These are phyloP conservation scores for Rhodotorula sphaerocarpa DNA, from an alignment of 768 basidiomycete species.

Conservation along the genomic window DNA sequence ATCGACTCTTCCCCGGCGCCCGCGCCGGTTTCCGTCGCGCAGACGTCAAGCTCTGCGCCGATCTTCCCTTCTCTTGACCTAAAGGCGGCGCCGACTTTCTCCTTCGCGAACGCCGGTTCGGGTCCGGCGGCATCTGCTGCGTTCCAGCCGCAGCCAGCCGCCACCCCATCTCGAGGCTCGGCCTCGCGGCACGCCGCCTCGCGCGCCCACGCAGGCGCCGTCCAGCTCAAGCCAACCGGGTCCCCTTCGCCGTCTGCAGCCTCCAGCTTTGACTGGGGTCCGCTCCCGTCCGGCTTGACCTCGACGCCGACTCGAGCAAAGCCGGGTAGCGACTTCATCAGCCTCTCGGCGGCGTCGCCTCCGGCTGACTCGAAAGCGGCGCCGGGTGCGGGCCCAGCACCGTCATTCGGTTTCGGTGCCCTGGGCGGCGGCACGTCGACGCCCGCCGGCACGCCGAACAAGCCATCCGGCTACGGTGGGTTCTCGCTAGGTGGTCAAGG, in stretches of 20 bases:
- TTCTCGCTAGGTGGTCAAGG: background rate
- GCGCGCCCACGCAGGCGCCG: constrained; percentile 17
- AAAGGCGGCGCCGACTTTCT: background rate
- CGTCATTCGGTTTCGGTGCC: background rate
- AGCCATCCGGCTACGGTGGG: background rate
- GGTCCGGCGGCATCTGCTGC: background rate
- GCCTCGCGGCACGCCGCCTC: background rate
- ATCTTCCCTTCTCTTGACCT: background rate
- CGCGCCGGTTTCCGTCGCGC: background rate
- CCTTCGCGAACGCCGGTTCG: no score
- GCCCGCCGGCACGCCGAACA: background rate
- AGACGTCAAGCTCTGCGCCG: background rate
- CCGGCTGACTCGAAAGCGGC: background rate
- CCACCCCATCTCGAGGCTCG: constrained; percentile 7
- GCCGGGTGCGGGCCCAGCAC: background rate
- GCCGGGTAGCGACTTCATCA: background rate
- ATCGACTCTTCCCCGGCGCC: background rate
- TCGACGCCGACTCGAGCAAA: background rate
- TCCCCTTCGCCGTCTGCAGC: background rate
- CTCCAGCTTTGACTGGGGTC: constrained; percentile 26
- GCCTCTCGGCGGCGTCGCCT: background rate
- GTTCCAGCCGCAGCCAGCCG: background rate
- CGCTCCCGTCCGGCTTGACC: background rate
- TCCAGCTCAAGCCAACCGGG: constrained; percentile 10
- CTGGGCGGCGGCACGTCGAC: background rate